Evolutionary conservation across 2,329 filamentous ascomycete species (phyloP).

Genomic region (Fusarium goolgardi): DNA sequence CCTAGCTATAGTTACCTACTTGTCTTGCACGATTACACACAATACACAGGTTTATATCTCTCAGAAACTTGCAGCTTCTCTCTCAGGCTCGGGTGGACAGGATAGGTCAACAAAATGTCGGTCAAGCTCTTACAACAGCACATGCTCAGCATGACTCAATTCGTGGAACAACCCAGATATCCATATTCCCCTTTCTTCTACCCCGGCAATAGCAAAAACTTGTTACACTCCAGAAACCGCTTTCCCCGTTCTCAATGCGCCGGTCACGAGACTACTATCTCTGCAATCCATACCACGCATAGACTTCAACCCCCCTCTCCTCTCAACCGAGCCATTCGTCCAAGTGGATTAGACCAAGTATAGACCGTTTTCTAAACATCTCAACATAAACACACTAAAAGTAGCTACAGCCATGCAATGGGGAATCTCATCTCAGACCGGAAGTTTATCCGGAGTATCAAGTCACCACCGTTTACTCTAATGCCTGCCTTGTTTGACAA

Average conservation of each 20-base stretch:
- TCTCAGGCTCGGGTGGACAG: background rate
- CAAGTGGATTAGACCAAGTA: background rate
- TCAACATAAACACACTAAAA: background rate
- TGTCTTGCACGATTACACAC: background rate
- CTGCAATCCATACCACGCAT: background rate
- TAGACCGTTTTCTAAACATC: background rate
- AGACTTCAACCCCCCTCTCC: background rate
- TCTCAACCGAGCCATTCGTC: background rate
- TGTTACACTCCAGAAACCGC: background rate
- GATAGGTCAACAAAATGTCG: background rate
- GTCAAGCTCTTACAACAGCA: background rate
- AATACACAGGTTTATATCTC: background rate
- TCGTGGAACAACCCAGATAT: background rate
- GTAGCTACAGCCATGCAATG: background rate
- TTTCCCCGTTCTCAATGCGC: background rate
- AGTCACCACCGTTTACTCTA: background rate
- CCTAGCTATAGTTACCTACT: background rate
- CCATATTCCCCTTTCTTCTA: background rate
- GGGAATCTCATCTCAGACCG: background rate
- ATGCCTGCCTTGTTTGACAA: slow-evolving; percentile 10
- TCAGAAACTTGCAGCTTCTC: background rate
- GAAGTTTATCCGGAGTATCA: slow-evolving; percentile 13
- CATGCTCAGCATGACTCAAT: background rate
- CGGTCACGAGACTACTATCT: slow-evolving; percentile 1
- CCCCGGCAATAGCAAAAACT: background rate